Evolutionary conservation across 371 early-diverging fungal genomes (phyloP).

Genomic region (Mortierella sp.): DNA sequence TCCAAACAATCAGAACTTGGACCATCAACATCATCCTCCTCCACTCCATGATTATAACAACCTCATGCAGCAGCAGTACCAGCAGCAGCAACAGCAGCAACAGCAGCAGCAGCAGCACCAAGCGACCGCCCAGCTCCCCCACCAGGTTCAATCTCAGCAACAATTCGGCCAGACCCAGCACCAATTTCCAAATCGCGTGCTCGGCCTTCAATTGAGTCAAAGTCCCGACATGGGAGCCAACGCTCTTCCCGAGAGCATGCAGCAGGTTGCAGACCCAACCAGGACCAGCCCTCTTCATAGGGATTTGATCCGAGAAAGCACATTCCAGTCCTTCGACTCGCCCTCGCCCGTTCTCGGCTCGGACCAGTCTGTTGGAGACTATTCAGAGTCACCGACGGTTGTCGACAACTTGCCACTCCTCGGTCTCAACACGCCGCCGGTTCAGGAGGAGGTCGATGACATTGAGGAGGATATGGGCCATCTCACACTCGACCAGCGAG

Average conservation of each 20-base stretch:
- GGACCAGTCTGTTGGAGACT: constrained; percentile 30
- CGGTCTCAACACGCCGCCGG: constrained; percentile 27
- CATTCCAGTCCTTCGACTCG: constrained; percentile 34
- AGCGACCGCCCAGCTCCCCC: constrained; percentile 11
- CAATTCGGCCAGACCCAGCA: constrained; percentile 24
- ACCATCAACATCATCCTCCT: constrained; percentile 43
- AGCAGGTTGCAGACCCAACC: constrained; percentile 10
- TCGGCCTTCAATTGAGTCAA: constrained; percentile 20
- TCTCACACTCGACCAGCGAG: constrained; percentile 33
- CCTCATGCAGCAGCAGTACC: constrained; percentile 19
- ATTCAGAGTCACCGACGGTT: constrained; percentile 10
- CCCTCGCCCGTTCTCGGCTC: constrained; percentile 48
- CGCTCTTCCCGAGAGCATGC: constrained; percentile 13
- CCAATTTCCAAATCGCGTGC: constrained; percentile 15
- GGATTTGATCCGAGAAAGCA: constrained; percentile 38
- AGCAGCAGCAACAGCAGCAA: constrained; percentile 13
- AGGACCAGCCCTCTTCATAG: constrained; percentile 23
- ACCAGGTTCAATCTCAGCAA: constrained; percentile 18
- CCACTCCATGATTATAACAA: constrained; percentile 23
- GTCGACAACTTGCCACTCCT: constrained; percentile 16
- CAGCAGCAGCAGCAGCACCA: constrained; percentile 10
- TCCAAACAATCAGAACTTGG: constrained; percentile 19
- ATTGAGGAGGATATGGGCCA: constrained; percentile 53
- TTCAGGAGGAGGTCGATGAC: constrained; percentile 29
- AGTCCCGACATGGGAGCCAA: constrained; percentile 27